phyloP scores from a whole-genome alignment of 768 basidiomycete genomes.

The Leccinum uliginosum region DNA sequence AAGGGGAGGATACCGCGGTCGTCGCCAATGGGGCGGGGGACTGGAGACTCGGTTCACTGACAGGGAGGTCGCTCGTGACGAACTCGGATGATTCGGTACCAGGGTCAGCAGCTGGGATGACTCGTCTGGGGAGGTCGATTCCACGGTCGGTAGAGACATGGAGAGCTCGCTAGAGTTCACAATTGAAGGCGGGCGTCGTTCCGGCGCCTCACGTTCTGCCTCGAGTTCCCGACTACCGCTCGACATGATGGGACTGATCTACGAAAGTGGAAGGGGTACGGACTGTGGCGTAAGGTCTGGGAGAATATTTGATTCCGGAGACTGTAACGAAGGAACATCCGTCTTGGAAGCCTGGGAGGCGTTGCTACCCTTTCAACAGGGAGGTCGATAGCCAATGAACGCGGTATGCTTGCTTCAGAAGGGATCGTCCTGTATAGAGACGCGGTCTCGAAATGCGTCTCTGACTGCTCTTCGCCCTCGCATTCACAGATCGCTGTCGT shows the following conservation, averaged over 20 bases:
- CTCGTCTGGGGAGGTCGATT: constrained; percentile 29
- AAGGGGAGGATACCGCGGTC: constrained; percentile 34
- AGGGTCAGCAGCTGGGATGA: constrained; percentile 32
- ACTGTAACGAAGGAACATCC: constrained; percentile 20
- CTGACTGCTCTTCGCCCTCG: constrained; percentile 31
- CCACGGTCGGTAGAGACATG: constrained; percentile 28
- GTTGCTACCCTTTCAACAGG: constrained; percentile 18
- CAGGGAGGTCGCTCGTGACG: constrained; percentile 22
- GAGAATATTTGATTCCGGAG: constrained; percentile 20
- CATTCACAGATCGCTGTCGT: constrained; percentile 41
- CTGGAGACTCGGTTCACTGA: constrained; percentile 27
- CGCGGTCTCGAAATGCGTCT: constrained; percentile 51
- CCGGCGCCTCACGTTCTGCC: constrained; percentile 13
- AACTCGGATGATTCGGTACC: constrained; percentile 39
- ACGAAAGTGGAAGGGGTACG: constrained; percentile 40
- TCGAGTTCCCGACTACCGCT: constrained; percentile 20
- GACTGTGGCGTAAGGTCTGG: constrained; percentile 19
- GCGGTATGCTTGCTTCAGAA: constrained; percentile 30
- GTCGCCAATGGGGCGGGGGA: constrained; percentile 32
- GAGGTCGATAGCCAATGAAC: constrained; percentile 35
- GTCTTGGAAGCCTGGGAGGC: constrained; percentile 25
- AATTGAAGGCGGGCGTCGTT: constrained; percentile 12
- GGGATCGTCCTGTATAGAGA: constrained; percentile 34
- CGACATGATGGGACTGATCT: constrained; percentile 25
- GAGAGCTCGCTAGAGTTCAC: constrained; percentile 22